Evolutionary conservation across 768 basidiomycete genomes (phyloP), one percentile per base, ranked within the genome.

Genomic region (Nidularia pulvinata): DNA sequence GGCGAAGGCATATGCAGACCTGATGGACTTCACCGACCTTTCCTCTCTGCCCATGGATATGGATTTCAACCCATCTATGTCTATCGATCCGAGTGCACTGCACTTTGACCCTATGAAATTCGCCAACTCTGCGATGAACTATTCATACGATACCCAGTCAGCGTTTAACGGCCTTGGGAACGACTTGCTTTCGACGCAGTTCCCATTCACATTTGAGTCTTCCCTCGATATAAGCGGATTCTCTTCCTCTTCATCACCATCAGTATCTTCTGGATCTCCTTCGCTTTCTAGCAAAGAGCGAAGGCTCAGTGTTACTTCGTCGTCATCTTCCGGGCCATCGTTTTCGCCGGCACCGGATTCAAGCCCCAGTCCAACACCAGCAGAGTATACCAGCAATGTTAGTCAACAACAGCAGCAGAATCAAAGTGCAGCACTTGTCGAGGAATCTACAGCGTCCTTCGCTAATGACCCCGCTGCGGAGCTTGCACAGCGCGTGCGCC

Each of bases 81-180:
- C 80, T 1, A 77, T 91, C 51, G 85, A 91, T 54, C 88, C 89
- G 33, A 84, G 73, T 58, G 72, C 80, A 6, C 69, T 89, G 10
- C 86, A 89, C 61, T 83, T 71, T 61, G 67, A 76, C 58, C 53
- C 61, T 3, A 57, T 60, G 39, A 68, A 65, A 32, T 65, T 60
- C 51, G 51, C 65, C 1, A n/a, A 46, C 25, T 25, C 45, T 10
- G 13, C 13, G n/a, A 14, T 46, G 13, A 2, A 46, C 13, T 46
- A 46, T 5, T 42, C 37, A 11, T 46, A 46, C 45, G 45, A 30
- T 11, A 42, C 11, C 39, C 13, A 11, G 39, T 42, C 51, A 43
- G 50, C 54, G 43, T 57, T 61, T 22, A 53, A 61, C 6, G 34
- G 33, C 46, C 54, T 58, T 19, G 45, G 55, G 14, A 59, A 59